Evolutionary conservation across 1,284 basidiomycete genomes (phyloP), one percentile per base, ranked within the genome.

Genomic region (Chondrostereum purpureum): DNA sequence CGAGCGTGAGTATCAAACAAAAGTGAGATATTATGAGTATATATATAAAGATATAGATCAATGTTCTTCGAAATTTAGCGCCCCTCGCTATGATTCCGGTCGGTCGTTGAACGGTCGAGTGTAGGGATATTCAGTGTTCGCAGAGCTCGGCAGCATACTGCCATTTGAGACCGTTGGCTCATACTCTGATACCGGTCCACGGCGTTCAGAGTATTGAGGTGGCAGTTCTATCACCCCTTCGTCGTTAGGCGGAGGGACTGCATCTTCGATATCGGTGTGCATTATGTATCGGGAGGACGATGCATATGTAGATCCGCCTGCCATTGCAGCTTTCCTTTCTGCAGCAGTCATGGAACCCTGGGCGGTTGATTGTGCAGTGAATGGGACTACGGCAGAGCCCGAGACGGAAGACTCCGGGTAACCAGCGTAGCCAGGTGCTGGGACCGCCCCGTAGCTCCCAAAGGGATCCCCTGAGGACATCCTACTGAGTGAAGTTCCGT

Each of bases 161-260:
- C n/a, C n/a, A n/a, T n/a, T n/a, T n/a, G n/a, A n/a, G n/a, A n/a
- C n/a, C n/a, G n/a, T n/a, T n/a, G n/a, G n/a, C n/a, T n/a, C n/a
- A n/a, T n/a, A n/a, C n/a, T 31, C 27, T 31, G 27, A 31, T 8
- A n/a, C 8, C 21, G 39, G 21, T 40, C 16, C 21, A 20, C n/a
- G 40, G 43, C 71, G 65, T 53, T 75, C 81, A 39, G 71, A 72
- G 56, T 89, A 89, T 61, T 80, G 78, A 14, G 87, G 87, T 13
- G 86, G 86, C 4, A 88, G 69, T 59, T 89, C 87, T 13, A 88
- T 70, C 17, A 86, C 63, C 6, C 74, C 83, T 14, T 75, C 66
- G 27, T 67, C 68, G 36, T 70, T 68, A n/a, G 67, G 68, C 21
- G 63, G 60, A 14, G 69, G 67, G 12, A 68, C 46, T 13, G 55